Conservation (phyloP, 2,329 filamentous ascomycete genomes). For the Tolypocladium sp. region DNA sequence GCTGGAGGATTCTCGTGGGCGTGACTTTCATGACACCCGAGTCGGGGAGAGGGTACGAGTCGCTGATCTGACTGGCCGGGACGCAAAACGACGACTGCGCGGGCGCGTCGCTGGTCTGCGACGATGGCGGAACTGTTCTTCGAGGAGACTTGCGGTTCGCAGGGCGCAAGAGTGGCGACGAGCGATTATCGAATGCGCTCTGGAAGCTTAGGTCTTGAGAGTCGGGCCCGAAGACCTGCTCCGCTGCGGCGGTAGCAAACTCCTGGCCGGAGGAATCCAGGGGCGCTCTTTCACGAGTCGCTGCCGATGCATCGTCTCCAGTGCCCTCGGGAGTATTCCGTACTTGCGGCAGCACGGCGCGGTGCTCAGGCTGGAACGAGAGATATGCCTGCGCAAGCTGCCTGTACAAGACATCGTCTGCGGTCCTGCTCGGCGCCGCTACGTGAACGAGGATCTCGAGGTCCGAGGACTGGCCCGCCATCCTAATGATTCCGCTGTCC, state of each 20-base stretch:
- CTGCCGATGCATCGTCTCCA: background rate
- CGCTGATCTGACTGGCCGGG: constrained; percentile 41
- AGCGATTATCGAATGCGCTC: constrained; percentile 34
- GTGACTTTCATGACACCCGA: constrained; percentile 22
- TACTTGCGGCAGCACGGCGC: constrained; percentile 1
- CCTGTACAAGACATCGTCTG: constrained; percentile 40
- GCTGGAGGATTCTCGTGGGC: constrained; percentile 40
- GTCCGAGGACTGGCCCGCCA: constrained; percentile 18
- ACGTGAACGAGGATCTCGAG: constrained; percentile 49
- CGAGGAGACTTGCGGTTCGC: background rate
- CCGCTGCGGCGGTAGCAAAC: constrained; percentile 7
- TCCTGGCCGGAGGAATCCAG: constrained; percentile 5
- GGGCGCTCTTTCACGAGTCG: background rate
- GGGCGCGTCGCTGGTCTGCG: constrained; percentile 3
- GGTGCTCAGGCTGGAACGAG: constrained; percentile 28
- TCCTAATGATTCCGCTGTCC: constrained; percentile 5
- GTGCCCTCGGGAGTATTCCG: background rate
- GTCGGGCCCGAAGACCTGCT: constrained; percentile 16
- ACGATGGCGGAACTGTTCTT: background rate
- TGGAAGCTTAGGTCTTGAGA: constrained; percentile 34
- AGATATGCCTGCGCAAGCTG: constrained; percentile 41
- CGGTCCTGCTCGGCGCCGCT: constrained; percentile 36
- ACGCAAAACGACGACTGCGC: constrained; percentile 29
- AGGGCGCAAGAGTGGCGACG: constrained; percentile 16
- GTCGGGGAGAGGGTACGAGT: constrained; percentile 39